Evolutionary conservation across 2,329 filamentous ascomycete species (phyloP), one percentile per base, ranked within the genome.

Genomic region (Fusarium verrucosum): DNA sequence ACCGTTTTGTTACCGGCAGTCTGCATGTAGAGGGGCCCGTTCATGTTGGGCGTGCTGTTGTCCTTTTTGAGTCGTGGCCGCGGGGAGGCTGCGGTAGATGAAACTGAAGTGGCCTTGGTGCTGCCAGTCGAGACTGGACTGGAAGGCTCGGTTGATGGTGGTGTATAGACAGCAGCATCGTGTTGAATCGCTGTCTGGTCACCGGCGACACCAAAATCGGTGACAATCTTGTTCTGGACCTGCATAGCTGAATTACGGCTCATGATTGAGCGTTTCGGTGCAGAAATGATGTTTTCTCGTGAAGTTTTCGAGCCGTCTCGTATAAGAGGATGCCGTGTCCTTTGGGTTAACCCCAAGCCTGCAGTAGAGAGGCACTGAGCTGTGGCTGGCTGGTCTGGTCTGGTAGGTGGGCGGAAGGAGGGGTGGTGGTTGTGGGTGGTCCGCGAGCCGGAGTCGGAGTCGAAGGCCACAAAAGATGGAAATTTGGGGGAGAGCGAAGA

Each of bases 1-100:
- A 86, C 81, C 42, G 81, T 80, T 58, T 83, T 85, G 73, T 79
- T 80, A 68, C 77, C 74, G 30, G 79, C 80, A 25, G 77, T 82
- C 73, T 86, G 84, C 80, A 82, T 84, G 72, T 87, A 87, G 45
- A 86, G 76, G n/a, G 83, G 83, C 4, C 82, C 82, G 68, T 85
- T 84, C 80, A 84, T 84, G 66, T 79, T 81, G 55, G 75, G 65
- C 33, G 70, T 75, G 71, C 74, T 76, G 50, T 75, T 70, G 49
- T 70, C 72, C 40, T 69, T 71, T 66, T 76, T 71, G 64, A 73
- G 67, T 23, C 72, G 69, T 26, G 71, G 70, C 22, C 71, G 72
- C 37, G 66, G 50, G 46, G 71, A 43, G 51, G 68, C 44, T 50
- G 62, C 59, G 45, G 58, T 59, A 51, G 61, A 59, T 47, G 57